phyloP scores from a whole-genome alignment of 2,329 filamentous ascomycete genomes.

The Fusarium setosum region DNA sequence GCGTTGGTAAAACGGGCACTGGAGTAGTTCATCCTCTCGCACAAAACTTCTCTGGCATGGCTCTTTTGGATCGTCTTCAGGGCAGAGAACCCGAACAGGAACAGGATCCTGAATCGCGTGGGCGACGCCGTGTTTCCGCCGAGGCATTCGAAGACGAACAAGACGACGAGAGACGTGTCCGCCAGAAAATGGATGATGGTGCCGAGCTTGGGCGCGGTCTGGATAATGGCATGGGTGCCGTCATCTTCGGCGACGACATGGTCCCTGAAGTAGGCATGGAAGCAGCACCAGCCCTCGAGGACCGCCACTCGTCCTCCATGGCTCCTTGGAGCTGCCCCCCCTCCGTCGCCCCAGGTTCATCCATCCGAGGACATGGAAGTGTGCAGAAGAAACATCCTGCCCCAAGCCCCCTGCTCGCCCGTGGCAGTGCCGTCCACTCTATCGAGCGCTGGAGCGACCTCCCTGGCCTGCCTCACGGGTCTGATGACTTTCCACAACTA shows the following conservation, averaged over 20 bases:
- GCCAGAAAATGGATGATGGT: conserved; percentile 47
- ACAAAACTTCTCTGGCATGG: conserved; percentile 56
- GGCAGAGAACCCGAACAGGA: conserved; percentile 37
- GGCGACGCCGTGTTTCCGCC: conserved; percentile 55
- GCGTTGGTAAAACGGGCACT: conserved; percentile 24
- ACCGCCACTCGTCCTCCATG: conserved; percentile 68
- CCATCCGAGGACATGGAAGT: conserved; percentile 54
- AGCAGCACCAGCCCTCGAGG: conserved; percentile 72
- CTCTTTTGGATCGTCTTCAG: conserved; percentile 49
- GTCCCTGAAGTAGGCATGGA: conserved; percentile 77
- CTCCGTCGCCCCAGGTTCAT: conserved; percentile 60
- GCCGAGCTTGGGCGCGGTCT: conserved; percentile 44
- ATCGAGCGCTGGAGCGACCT: conserved; percentile 62
- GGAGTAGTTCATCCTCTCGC: conserved; percentile 57
- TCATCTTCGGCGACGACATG: conserved; percentile 53
- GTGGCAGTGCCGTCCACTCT: conserved; percentile 50
- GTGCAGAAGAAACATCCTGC: conserved; percentile 47
- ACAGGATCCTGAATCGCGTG: conserved; percentile 30
- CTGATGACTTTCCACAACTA: conserved; percentile 45
- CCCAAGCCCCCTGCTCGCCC: conserved; percentile 53
- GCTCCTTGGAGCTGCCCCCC: conserved; percentile 64
- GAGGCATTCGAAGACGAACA: conserved; percentile 57
- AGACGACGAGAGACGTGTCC: conserved; percentile 51
- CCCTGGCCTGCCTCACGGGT: conserved; percentile 45
- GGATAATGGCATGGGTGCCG: conserved; percentile 40